phyloP scores from a whole-genome alignment of 805 yeast species.

The Schwanniomyces sp. region DNA sequence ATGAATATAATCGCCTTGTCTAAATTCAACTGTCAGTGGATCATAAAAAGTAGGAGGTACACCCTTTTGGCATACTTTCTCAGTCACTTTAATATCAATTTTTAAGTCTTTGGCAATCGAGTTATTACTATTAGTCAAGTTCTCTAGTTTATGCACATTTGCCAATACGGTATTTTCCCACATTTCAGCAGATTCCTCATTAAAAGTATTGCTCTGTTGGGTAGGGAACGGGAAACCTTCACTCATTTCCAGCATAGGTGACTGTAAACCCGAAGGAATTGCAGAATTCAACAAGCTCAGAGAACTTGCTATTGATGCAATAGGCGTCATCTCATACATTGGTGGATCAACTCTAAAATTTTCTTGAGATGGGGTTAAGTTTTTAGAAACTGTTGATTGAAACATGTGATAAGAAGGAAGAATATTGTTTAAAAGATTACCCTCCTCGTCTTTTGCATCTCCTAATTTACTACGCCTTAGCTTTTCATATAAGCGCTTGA shows the following conservation, averaged over 20 bases:
- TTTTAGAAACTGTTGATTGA: slow-evolving; percentile 40
- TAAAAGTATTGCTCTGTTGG: slow-evolving; percentile 10
- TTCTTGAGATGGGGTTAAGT: slow-evolving; percentile 36
- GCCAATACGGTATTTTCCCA: slow-evolving; percentile 45
- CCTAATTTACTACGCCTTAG: background rate
- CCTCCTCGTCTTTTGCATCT: slow-evolving; percentile 9
- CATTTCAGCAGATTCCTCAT: slow-evolving; percentile 26
- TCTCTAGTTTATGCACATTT: slow-evolving; percentile 39
- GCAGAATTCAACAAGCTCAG: slow-evolving; percentile 3
- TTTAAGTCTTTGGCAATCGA: slow-evolving; percentile 26
- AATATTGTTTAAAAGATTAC: slow-evolving; percentile 29
- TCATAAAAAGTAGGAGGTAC: slow-evolving; percentile 34
- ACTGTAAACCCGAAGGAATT: slow-evolving; percentile 7
- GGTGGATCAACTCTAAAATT: slow-evolving; percentile 43
- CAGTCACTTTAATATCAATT: slow-evolving; percentile 35
- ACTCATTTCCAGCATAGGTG: slow-evolving; percentile 5
- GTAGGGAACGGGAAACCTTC: slow-evolving; percentile 2
- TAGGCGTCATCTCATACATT: slow-evolving; percentile 28
- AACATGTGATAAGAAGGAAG: slow-evolving; percentile 47
- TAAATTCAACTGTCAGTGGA: slow-evolving; percentile 29
- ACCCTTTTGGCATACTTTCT: slow-evolving; percentile 40
- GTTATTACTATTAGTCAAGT: slow-evolving; percentile 30
- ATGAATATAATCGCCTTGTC: slow-evolving; percentile 43
- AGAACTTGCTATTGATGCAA: slow-evolving; percentile 12
- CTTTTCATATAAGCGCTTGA: background rate